Conservation (phyloP, 179 eudicot genomes). For the Vitellaria paradoxa region DNA sequence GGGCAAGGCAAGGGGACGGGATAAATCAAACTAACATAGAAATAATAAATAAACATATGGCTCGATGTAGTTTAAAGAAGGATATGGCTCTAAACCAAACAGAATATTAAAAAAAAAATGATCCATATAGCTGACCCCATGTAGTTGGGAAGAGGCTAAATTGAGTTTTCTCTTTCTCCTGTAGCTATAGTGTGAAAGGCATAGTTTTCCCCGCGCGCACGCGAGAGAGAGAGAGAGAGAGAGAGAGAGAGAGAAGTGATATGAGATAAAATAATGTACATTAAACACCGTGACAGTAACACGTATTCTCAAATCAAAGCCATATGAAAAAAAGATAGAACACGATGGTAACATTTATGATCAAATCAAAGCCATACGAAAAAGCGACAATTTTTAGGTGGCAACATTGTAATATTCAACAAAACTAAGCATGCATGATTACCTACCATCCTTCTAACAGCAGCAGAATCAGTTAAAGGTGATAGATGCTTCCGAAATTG, state of each 20-base stretch:
- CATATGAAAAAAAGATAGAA: no score
- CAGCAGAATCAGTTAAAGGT: conserved; percentile 31
- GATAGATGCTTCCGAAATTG: conserved; percentile 31
- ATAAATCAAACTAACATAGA: no score
- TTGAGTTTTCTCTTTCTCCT: neutral
- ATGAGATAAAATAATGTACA: neutral
- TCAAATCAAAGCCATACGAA: no score
- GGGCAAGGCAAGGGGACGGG: no score
- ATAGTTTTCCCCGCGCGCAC: neutral
- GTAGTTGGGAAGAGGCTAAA: no score
- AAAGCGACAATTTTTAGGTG: neutral
- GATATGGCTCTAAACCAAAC: no score
- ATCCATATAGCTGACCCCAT: no score
- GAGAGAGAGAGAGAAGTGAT: neutral
- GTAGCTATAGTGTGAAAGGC: neutral
- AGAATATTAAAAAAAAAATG: no score
- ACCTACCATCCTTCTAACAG: conserved; percentile 39
- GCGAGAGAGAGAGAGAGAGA: neutral
- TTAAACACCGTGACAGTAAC: neutral
- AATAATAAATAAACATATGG: no score
- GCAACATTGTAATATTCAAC: neutral
- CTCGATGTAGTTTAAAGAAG: no score
- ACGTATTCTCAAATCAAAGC: neutral
- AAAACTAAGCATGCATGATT: neutral
- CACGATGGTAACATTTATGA: no score